Evolutionary conservation across 495 filamentous ascomycete genomes (phyloP), one percentile per base, ranked within the genome.

Genomic region (Aspergillus taichungensis): DNA sequence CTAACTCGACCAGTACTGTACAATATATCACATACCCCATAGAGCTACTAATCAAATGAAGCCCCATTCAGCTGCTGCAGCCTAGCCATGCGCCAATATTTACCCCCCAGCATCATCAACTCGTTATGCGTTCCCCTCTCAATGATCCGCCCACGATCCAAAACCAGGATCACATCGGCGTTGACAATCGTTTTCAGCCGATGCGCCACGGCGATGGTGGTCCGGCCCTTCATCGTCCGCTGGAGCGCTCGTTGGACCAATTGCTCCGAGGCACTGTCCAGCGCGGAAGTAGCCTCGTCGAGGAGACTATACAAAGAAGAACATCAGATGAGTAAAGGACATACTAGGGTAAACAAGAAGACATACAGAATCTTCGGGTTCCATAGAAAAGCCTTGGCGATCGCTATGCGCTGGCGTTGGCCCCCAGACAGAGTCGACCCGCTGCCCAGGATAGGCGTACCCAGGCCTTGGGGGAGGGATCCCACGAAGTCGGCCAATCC

Each of bases 161-260:
- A 56, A 8, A 74, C 70, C 33, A 66, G 56, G 6, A 76, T 67
- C 29, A 58, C 52, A 51, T 74, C 67, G 6, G 65, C 67, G 37
- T 71, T 51, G 29, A 54, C 43, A 29, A 71, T 57, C 0, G 71
- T 73, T 10, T 56, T 64, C 6, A 75, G 55, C 12, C 72, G 52
- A 55, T 76, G 72, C 1, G 71, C 71, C 36, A 75, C 63, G 8
- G 62, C 64, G 29, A 75, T 56, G 1, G 65, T 50, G 8, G 71
- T 74, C 11, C 54, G 54, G 28, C 49, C 47, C 7, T 40, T 43
- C 30, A 62, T 63, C 35, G 62, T 55, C 12, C 52, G 47, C 6
- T 63, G 42, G 40, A 88, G 68, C 6, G 82, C 81, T 28, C 76
- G 68, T 59, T 88, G 85, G 35, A 88, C 87, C 45, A 76, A 67